A percentile compares a stretch with the other conserved stretches of the same genome.
phyloP scores from a whole-genome alignment of 768 basidiomycete genomes.

The Suillus alpinus region DNA sequence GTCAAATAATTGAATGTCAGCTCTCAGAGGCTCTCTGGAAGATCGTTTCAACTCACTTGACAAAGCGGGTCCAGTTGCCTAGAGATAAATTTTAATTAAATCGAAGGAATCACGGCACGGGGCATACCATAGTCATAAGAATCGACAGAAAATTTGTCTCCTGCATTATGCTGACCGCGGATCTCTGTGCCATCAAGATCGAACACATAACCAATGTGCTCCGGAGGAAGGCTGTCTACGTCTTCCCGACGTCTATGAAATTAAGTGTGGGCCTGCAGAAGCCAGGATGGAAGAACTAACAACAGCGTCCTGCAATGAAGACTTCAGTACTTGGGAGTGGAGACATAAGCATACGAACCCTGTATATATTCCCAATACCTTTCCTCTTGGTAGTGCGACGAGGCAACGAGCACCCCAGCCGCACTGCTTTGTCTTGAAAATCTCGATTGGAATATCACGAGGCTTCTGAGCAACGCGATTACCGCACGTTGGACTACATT shows the following conservation, averaged over 20 bases:
- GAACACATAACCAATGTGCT: slow-evolving; percentile 50
- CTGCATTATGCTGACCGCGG: slow-evolving; percentile 30
- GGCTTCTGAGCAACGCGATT: slow-evolving; percentile 65
- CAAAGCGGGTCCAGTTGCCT: slow-evolving; percentile 79
- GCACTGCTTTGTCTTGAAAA: slow-evolving; percentile 59
- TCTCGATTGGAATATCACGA: slow-evolving; percentile 53
- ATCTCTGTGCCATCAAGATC: slow-evolving; percentile 60
- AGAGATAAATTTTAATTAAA: slow-evolving; percentile 7
- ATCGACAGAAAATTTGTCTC: slow-evolving; percentile 52
- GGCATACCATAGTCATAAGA: slow-evolving; percentile 47
- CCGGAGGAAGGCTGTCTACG: slow-evolving; percentile 35
- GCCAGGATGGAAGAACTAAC: slow-evolving; percentile 28
- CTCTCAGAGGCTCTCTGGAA: not conserved
- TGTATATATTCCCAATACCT: slow-evolving; percentile 65
- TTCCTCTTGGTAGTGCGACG: slow-evolving; percentile 43
- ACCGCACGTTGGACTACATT: slow-evolving; percentile 42
- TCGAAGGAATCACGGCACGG: not conserved
- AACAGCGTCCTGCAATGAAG: slow-evolving; percentile 38
- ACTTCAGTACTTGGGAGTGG: slow-evolving; percentile 5
- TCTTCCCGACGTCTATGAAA: slow-evolving; percentile 40
- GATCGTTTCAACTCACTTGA: slow-evolving; percentile 49
- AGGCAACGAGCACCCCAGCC: slow-evolving; percentile 69
- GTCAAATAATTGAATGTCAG: slow-evolving; percentile 5
- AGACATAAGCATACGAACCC: slow-evolving; percentile 43
- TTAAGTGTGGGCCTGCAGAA: not conserved